These are phyloP conservation scores for Botrytis medusae DNA, from an alignment of 2,329 filamentous ascomycete genomes.

Conservation along the genomic window DNA sequence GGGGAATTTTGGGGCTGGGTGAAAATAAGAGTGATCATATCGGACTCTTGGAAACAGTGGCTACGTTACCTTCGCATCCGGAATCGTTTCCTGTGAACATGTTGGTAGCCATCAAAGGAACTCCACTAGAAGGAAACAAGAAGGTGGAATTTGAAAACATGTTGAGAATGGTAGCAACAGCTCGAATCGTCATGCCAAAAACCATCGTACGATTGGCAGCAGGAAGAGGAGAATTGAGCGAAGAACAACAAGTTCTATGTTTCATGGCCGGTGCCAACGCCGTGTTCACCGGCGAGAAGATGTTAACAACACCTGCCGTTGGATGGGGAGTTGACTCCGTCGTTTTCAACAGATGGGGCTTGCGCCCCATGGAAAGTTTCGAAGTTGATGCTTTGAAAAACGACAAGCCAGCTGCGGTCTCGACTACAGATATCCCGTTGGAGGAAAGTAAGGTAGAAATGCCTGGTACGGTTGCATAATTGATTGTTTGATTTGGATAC, in stretches of 20 bases:
- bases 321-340: conserved; percentile 85
- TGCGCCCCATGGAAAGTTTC: conserved; percentile 67
- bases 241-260: conserved; percentile 86
- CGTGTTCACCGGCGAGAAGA: conserved; percentile 94
- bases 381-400: conserved; percentile 33
- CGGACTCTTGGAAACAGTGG: conserved; percentile 78
- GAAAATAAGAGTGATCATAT: conserved; percentile 78
- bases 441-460: neutral
- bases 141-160: conserved; percentile 76
- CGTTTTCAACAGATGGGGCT: conserved; percentile 82
- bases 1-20: conserved; percentile 82
- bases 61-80: conserved; percentile 77
- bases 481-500: neutral
- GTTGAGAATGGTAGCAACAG: conserved; percentile 80
- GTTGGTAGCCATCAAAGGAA: conserved; percentile 86
- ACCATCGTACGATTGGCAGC: conserved; percentile 88
- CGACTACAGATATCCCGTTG: neutral
- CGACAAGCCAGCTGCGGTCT: neutral
- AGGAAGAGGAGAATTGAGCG: conserved; percentile 77
- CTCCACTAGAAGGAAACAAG: conserved; percentile 73
- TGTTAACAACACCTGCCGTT: conserved; percentile 89
- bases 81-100: conserved; percentile 92
- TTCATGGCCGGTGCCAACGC: conserved; percentile 91
- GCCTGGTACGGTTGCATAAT: conserved; percentile 9
- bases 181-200: conserved; percentile 76